Base-by-base conservation (phyloP, 106 monocot species). In the Platanthera zijinensis region DNA sequence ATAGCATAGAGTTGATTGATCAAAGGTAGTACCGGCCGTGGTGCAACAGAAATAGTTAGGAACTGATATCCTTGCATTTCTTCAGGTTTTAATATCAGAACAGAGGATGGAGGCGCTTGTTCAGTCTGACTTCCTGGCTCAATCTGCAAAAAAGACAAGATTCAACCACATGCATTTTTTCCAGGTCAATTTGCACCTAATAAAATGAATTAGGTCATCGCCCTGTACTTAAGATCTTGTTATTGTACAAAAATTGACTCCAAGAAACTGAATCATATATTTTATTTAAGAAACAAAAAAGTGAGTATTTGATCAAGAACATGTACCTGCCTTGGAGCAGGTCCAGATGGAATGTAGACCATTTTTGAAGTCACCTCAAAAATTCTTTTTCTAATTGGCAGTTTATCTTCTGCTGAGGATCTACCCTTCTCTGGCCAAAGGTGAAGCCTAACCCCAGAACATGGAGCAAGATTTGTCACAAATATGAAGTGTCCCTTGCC, bases 61-160 rank as follows among this genome's bases (percentile, higher is more conserved):
- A 87, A 99, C 18, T 80, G 82, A 77, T 86, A 99, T 75, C 89
- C 97, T 79, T 52, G 84, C 94, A 99, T 78, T 75, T 99, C 89
- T 13, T 91, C 80, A 9, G 94, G 89, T 84, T 73, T 88, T 80
- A 99, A 81, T 57, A 69, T 80, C 76, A 99, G 80, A 63, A 94
- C 75, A 75, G 97, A 89, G 77, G 94, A 91, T 75, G 97, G 97
- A 77, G 97, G 85, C 69, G 94, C 80, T 80, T 99, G 97, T 79
- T 99, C 97, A 76, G 89, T 99, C 84, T 99, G 97, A 78, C 97
- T 92, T 81, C 97, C 97, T 74, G 97, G 97, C 75, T 99, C 97
- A 78, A 94, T 94, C 97, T 99, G 76, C 8, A 45, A 46, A 74
- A 52, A 52, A 62, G 10, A 75, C 10, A 78, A 17, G 18, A 50